phyloP scores from a whole-genome alignment of 2,329 filamentous ascomycete genomes.

The Sordariomycetes sp. region DNA sequence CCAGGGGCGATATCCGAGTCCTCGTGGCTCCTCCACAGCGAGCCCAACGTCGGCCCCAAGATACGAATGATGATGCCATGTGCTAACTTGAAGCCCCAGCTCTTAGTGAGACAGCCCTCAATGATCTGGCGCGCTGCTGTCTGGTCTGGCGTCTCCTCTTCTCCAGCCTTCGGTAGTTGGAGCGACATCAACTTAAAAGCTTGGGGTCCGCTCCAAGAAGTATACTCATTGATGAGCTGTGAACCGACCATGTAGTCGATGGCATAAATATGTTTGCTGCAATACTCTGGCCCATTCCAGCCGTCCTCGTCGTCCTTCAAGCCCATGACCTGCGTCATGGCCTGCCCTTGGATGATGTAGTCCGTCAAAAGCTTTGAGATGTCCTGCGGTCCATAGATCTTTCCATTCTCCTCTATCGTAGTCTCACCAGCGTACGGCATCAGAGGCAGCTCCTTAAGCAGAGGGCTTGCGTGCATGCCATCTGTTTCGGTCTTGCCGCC shows the following conservation, averaged over 20 bases:
- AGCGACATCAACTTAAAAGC: conserved; percentile 40
- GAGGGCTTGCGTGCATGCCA: conserved; percentile 36
- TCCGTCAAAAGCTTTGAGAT: conserved; percentile 36
- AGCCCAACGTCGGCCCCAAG: conserved; percentile 38
- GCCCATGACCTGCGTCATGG: conserved; percentile 39
- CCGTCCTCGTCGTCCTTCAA: conserved; percentile 37
- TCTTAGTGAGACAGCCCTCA: conserved; percentile 35
- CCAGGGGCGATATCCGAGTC: conserved; percentile 37
- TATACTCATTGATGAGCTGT: conserved; percentile 43
- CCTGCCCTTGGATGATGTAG: conserved; percentile 49
- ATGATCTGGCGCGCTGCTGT: conserved; percentile 38
- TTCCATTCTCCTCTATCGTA: conserved; percentile 12
- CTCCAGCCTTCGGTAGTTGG: conserved; percentile 22
- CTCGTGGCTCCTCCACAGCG: conserved; percentile 39
- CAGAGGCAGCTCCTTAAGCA: conserved; percentile 34
- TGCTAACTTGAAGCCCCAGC: conserved; percentile 46
- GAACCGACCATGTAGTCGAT: conserved; percentile 40
- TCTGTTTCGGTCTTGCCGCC: conserved; percentile 37
- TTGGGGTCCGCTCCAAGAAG: conserved; percentile 36
- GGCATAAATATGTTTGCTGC: conserved; percentile 35
- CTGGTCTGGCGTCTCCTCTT: conserved; percentile 27
- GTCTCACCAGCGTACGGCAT: conserved; percentile 13
- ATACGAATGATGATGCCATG: conserved; percentile 43
- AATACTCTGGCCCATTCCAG: conserved; percentile 47
- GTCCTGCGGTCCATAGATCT: conserved; percentile 24